These are phyloP conservation scores for Rhizopus arrhizus DNA, from an alignment of 371 early-diverging fungal genomes.

Conservation along the genomic window DNA sequence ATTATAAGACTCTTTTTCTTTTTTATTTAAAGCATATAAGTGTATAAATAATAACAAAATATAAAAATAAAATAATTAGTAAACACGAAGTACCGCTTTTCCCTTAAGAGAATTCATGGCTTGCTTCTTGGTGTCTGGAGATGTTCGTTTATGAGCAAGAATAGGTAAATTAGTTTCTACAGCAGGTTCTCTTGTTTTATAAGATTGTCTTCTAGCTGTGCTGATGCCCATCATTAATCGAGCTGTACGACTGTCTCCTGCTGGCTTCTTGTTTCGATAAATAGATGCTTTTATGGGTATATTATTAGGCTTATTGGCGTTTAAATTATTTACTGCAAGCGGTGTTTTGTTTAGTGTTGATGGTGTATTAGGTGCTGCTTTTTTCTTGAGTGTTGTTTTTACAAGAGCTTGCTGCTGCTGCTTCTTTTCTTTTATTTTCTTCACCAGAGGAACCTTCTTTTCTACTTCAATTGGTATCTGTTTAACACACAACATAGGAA, in stretches of 20 bases:
- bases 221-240: constrained; percentile 50
- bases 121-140: not conserved
- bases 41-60: too few species aligned
- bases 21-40: not conserved
- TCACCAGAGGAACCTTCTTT: too few species aligned
- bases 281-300: constrained; percentile 16
- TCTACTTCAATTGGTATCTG: constrained; percentile 12
- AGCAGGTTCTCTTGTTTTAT: constrained; percentile 17
- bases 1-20: not conserved
- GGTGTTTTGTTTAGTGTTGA: constrained; percentile 3
- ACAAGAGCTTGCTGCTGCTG: not conserved
- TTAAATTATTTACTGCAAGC: constrained; percentile 7
- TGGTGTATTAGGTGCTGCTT: constrained; percentile 1
- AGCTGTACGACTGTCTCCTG: constrained; percentile 42
- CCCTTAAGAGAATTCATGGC: constrained; percentile 16
- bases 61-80: constrained; percentile 16
- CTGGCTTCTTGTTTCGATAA: constrained; percentile 37
- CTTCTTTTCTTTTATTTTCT: not conserved
- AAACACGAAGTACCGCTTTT: constrained; percentile 32
- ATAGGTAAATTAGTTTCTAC: constrained; percentile 6
- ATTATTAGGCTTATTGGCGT: constrained; percentile 3
- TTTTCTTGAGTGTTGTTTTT: too few species aligned
- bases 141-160: constrained; percentile 9
- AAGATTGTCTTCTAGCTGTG: constrained; percentile 33
- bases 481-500: constrained; percentile 41